Conservation (phyloP, 2,329 filamentous ascomycete species). For the Penicillium psychrosexuale region DNA sequence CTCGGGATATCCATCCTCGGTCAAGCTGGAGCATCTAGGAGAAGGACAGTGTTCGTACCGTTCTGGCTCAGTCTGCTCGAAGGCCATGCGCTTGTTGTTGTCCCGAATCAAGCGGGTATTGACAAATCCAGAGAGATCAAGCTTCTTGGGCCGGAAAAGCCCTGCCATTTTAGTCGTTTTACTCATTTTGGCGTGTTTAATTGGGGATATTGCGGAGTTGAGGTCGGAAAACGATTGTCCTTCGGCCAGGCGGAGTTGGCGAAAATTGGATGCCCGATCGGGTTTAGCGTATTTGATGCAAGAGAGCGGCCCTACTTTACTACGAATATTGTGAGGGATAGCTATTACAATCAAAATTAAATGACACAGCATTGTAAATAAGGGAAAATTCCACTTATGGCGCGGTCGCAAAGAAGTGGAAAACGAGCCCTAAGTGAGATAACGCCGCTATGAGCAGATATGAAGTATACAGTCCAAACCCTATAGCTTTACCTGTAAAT, state of each 20-base stretch:
- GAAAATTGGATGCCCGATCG: constrained; percentile 23
- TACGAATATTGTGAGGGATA: too few species aligned
- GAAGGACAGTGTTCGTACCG: constrained; percentile 55
- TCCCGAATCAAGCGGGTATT: constrained; percentile 87
- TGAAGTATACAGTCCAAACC: not conserved
- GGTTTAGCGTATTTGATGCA: constrained; percentile 23
- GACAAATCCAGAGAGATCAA: constrained; percentile 83
- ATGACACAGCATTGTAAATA: too few species aligned
- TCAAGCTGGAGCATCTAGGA: not conserved
- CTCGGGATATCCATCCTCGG: not conserved
- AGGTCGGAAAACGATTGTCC: constrained; percentile 13
- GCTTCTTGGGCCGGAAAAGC: constrained; percentile 84
- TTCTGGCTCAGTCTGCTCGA: constrained; percentile 80
- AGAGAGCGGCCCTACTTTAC: not conserved
- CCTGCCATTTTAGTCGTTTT: constrained; percentile 48
- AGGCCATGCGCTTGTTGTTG: constrained; percentile 94
- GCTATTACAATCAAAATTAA: not conserved
- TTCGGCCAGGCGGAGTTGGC: constrained; percentile 23
- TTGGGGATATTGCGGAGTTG: constrained; percentile 5
- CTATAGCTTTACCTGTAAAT: not conserved
- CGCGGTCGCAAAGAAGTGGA: not conserved
- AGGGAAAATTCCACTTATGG: not conserved
- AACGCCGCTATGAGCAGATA: not conserved
- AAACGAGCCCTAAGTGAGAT: not conserved
- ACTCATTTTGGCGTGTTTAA: constrained; percentile 20